Base-by-base conservation (phyloP, 1,284 basidiomycete species). In the Ceratobasidium sp. region DNA sequence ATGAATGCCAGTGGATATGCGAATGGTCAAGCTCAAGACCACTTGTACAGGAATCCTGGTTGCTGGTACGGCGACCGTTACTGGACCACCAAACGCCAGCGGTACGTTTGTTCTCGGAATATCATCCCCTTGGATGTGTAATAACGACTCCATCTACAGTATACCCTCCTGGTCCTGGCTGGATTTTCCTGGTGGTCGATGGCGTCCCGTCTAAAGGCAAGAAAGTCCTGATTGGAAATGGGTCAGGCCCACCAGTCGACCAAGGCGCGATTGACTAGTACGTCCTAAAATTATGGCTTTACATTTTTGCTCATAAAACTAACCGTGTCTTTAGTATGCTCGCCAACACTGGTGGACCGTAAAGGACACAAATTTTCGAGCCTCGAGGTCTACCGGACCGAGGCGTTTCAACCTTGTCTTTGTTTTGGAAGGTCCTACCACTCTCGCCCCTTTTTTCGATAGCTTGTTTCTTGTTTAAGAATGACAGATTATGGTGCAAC, bases 1-100 rank as follows among this genome's bases (percentile, higher is more conserved):
- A n/a, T n/a, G n/a, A n/a, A n/a, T n/a, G n/a, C n/a, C n/a, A 73
- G 69, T 91, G 53, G 93, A 93, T 80, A 87, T 88, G 22, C 90
- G 93, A n/a, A 82, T 92, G 48, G 93, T 95, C 31, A 90, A 90
- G 78, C 85, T 95, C 59, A 79, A 77, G 1, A 80, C 82, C 6
- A 81, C 82, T n/a, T n/a, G n/a, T n/a, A n/a, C n/a, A n/a, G n/a
- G n/a, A n/a, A n/a, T n/a, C 9, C 78, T 84, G 31, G n/a, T n/a
- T n/a, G n/a, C n/a, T n/a, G n/a, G n/a, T n/a, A n/a, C n/a, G n/a
- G n/a, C 92, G 47, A 84, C 80, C 7, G 79, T 91, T 19, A 84
- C 80, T 0, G 90, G 87, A 0, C 93, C 93, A 1, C 90, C 91
- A 1, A 72, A 65, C 17, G 60, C 73, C 69, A n/a, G 45, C 27